Percentiles rank a stretch among this genome's conserved stretches.
phyloP scores from a whole-genome alignment of 257 asterid genomes.

The Thymus mandschuricus region DNA sequence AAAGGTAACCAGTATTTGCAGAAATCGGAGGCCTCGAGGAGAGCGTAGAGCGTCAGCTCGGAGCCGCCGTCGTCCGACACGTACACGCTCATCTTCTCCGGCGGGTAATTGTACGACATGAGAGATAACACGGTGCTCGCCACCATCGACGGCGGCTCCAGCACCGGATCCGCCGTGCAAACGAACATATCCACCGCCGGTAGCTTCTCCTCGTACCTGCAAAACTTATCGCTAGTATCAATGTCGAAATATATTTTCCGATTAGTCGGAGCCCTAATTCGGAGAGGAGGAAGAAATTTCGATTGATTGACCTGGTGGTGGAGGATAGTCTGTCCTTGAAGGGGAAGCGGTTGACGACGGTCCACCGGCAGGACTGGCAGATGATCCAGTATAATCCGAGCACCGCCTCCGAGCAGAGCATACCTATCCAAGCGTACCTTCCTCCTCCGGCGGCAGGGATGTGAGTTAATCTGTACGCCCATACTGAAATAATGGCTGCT shows the following conservation, averaged over 20 bases:
- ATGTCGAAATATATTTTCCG: too few relatives aligned
- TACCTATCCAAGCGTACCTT: slow-evolving; percentile 57
- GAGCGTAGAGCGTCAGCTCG: slow-evolving; percentile 48
- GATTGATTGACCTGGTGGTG: too few relatives aligned
- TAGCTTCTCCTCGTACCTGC: slow-evolving; percentile 40
- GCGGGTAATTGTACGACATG: slow-evolving; percentile 47
- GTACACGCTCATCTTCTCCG: slow-evolving; percentile 41
- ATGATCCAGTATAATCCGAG: slow-evolving; percentile 73
- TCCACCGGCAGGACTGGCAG: slow-evolving; percentile 66
- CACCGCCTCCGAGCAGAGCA: slow-evolving; percentile 51
- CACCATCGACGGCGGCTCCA: slow-evolving; percentile 51
- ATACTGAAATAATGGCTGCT: slow-evolving; percentile 38
- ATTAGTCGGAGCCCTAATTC: too few relatives aligned
- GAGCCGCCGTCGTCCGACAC: slow-evolving; percentile 58
- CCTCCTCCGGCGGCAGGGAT: slow-evolving; percentile 45
- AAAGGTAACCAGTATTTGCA: slow-evolving; percentile 50
- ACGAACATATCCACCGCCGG: slow-evolving; percentile 51
- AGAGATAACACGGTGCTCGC: slow-evolving; percentile 47
- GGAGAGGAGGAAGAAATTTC: too few relatives aligned
- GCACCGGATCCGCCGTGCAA: slow-evolving; percentile 50
- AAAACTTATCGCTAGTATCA: too few relatives aligned
- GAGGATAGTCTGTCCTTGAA: slow-evolving; percentile 49
- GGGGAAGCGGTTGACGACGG: slow-evolving; percentile 49
- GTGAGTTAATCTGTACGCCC: slow-evolving; percentile 49
- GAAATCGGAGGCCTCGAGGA: slow-evolving; percentile 46